Evolutionary conservation across 148 eudicot species (phyloP).

Genomic region (Talinum fruticosum): DNA sequence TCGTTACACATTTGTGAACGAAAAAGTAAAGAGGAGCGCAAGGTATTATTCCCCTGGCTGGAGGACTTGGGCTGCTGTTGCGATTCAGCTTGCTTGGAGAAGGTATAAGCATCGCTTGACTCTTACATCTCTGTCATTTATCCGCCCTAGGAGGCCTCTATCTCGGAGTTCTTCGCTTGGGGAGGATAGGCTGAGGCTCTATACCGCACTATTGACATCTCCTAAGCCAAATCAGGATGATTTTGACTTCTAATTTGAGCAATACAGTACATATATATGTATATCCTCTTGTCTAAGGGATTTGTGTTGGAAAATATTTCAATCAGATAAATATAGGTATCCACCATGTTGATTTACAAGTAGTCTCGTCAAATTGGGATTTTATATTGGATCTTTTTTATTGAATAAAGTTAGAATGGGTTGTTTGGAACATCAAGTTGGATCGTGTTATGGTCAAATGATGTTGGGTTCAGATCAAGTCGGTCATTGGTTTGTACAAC

Average conservation of each 20-base stretch:
- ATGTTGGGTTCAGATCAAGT: no score
- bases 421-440: no score
- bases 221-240: constrained; percentile 97
- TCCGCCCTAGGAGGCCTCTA: constrained; percentile 88
- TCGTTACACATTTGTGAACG: constrained; percentile 82
- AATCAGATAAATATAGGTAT: background rate
- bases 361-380: no score
- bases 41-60: constrained; percentile 92
- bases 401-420: no score
- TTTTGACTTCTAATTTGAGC: constrained; percentile 51
- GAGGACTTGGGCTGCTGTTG: constrained; percentile 98
- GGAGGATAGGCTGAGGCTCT: constrained; percentile 80
- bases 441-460: no score
- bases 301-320: background rate
- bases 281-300: background rate
- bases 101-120: constrained; percentile 77
- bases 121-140: constrained; percentile 78
- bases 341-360: no score
- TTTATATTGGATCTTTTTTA: no score
- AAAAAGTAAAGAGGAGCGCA: constrained; percentile 84
- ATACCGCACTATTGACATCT: constrained; percentile 82
- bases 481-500: no score
- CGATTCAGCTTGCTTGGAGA: constrained; percentile 90
- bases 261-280: background rate
- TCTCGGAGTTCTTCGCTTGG: constrained; percentile 84